phyloP scores from a whole-genome alignment of 1,284 basidiomycete species.

The Volvariella surrecta region DNA sequence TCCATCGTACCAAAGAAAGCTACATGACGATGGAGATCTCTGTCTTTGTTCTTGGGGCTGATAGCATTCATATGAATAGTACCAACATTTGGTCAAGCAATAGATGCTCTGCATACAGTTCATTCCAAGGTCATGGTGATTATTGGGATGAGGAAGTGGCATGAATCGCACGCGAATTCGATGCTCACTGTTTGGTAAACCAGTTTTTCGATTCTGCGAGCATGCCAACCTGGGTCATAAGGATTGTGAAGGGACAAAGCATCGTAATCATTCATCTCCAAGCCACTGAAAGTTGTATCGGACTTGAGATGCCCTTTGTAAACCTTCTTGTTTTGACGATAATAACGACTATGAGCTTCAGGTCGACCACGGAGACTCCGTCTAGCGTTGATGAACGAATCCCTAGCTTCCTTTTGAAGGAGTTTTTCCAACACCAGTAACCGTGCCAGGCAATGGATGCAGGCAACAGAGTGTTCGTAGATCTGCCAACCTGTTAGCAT shows the following conservation, averaged over 20 bases:
- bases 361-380: conserved; percentile 41
- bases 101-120: conserved; percentile 47
- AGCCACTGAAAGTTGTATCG: conserved; percentile 27
- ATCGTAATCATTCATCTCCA: conserved; percentile 55
- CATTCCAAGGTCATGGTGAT: conserved; percentile 32
- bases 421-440: conserved; percentile 52
- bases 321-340: conserved; percentile 21
- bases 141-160: no score
- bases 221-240: conserved; percentile 54
- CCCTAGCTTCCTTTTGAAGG: conserved; percentile 29
- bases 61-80: conserved; percentile 20
- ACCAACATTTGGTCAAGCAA: not conserved
- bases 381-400: conserved; percentile 34
- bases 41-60: conserved; percentile 51
- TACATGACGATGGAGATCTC: conserved; percentile 49
- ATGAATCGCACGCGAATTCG: conserved; percentile 1
- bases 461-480: conserved; percentile 44
- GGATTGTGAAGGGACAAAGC: conserved; percentile 48
- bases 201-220: conserved; percentile 45
- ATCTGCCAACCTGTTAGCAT: no score
- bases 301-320: conserved; percentile 47
- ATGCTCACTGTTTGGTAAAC: conserved; percentile 45
- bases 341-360: conserved; percentile 18
- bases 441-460: conserved; percentile 49
- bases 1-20: conserved; percentile 51